Conservation (phyloP, 768 basidiomycete species). For the Mycena polygramma region DNA sequence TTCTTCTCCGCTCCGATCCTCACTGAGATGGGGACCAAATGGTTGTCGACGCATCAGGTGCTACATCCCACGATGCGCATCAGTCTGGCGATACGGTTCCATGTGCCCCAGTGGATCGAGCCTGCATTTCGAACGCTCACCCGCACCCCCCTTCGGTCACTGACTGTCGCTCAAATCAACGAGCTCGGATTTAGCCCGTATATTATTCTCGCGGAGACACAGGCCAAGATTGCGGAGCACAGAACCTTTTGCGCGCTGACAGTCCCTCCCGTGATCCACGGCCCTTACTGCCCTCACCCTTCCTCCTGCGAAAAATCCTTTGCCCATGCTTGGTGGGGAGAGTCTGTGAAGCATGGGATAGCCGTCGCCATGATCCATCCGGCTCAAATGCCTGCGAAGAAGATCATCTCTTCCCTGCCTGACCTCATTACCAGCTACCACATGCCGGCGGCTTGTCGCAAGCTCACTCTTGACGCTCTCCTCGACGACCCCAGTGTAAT, state of each 20-base stretch:
- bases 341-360: too few relatives aligned
- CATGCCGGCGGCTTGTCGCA: too few relatives aligned
- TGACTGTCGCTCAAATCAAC: not conserved
- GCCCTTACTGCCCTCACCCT: not conserved
- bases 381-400: too few relatives aligned
- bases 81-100: not conserved
- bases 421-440: too few relatives aligned
- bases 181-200: not conserved
- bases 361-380: too few relatives aligned
- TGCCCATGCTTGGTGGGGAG: slow-evolving; percentile 5
- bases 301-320: not conserved
- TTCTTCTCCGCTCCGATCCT: not conserved
- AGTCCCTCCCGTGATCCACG: too few relatives aligned
- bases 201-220: not conserved
- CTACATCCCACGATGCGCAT: not conserved
- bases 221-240: not conserved
- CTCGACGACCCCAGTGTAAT: too few relatives aligned
- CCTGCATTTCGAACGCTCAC: not conserved
- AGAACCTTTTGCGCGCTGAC: not conserved
- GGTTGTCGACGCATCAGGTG: not conserved
- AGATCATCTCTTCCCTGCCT: too few relatives aligned
- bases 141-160: not conserved
- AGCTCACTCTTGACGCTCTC: too few relatives aligned
- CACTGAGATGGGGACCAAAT: not conserved
- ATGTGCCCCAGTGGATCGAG: not conserved